Evolutionary conservation across 495 filamentous ascomycete genomes (phyloP).

Genomic region (Neurospora sp.): DNA sequence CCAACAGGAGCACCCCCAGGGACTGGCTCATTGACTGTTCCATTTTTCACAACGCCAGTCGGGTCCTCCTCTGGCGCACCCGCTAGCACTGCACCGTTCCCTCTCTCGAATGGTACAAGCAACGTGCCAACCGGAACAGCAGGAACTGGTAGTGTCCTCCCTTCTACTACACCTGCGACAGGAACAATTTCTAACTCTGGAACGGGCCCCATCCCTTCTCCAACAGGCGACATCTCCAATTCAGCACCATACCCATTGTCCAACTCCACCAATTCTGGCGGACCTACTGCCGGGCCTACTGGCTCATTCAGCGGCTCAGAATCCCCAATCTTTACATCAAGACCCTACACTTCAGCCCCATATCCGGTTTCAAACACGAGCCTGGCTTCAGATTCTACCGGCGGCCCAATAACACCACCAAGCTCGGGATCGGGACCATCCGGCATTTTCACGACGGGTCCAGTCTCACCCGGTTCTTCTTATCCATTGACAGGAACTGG

Average conservation of each 20-base stretch:
- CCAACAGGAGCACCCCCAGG: background rate
- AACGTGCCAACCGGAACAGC: background rate
- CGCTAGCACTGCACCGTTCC: background rate
- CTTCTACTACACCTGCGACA: background rate
- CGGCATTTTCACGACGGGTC: background rate
- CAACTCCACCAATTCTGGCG: slow-evolving; percentile 12
- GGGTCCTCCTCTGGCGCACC: background rate
- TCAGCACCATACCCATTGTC: slow-evolving; percentile 19
- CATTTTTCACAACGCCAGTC: background rate
- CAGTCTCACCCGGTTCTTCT: slow-evolving; percentile 1
- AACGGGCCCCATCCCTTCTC: background rate
- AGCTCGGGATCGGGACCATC: background rate
- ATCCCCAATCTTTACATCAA: background rate
- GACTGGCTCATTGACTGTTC: background rate
- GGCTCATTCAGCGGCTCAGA: background rate
- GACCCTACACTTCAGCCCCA: slow-evolving; percentile 5
- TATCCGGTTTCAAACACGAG: slow-evolving; percentile 15
- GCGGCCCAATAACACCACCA: background rate
- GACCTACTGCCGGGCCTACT: slow-evolving; percentile 14
- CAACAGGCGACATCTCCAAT: background rate
- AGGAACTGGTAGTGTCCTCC: background rate
- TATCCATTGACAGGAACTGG: background rate
- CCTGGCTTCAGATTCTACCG: slow-evolving; percentile 2
- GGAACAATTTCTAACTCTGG: slow-evolving; percentile 3
- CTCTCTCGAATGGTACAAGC: background rate